phyloP scores from a whole-genome alignment of 768 basidiomycete species.

The Trametes elegans region DNA sequence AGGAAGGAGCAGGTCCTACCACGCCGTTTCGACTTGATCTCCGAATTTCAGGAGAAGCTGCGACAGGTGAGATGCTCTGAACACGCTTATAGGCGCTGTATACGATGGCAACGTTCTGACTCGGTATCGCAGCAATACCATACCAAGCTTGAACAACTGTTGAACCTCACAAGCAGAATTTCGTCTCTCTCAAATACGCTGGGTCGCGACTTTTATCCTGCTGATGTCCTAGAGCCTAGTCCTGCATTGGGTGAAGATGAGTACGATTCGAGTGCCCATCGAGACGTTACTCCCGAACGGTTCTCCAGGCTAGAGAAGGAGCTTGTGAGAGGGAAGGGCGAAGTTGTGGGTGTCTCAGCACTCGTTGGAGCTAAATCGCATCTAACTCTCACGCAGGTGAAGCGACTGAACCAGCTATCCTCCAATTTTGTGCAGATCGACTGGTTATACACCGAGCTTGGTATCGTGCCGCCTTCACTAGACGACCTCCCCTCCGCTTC shows the following conservation, averaged over 20 bases:
- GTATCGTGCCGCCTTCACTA: slow-evolving; percentile 58
- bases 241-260: slow-evolving; percentile 44
- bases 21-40: slow-evolving; percentile 61
- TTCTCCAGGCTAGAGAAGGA: slow-evolving; percentile 83
- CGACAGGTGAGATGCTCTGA: slow-evolving; percentile 73
- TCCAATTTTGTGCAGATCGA: slow-evolving; percentile 72
- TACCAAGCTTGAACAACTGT: slow-evolving; percentile 73
- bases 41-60: slow-evolving; percentile 74
- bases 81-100: neutral
- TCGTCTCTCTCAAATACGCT: slow-evolving; percentile 56
- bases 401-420: slow-evolving; percentile 64
- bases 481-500: slow-evolving; percentile 41
- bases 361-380: neutral
- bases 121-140: slow-evolving; percentile 54
- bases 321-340: slow-evolving; percentile 79
- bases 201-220: slow-evolving; percentile 54
- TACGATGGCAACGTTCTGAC: neutral
- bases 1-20: slow-evolving; percentile 74
- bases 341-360: slow-evolving; percentile 57
- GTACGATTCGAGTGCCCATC: slow-evolving; percentile 39
- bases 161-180: slow-evolving; percentile 67
- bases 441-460: slow-evolving; percentile 81
- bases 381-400: slow-evolving; percentile 42
- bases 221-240: slow-evolving; percentile 52
- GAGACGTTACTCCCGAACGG: slow-evolving; percentile 78